A percentile compares a stretch with the other conserved stretches of the same genome.
These are phyloP conservation scores for Volvox africanus DNA, from an alignment of 139 green algal species.

Conservation along the genomic window DNA sequence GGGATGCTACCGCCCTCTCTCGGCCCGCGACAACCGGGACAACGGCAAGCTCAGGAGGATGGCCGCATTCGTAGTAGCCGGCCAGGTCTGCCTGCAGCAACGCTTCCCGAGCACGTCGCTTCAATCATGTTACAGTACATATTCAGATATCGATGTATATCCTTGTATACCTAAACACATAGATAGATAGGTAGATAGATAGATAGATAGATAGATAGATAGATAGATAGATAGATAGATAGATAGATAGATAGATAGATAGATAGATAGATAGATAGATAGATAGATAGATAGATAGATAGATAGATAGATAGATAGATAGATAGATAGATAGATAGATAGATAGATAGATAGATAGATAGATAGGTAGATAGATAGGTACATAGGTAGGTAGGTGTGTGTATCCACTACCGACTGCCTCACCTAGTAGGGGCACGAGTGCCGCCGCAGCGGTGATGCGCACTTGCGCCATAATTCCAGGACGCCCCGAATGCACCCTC, in stretches of 20 bases:
- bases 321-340: no score
- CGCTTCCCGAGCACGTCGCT: neutral
- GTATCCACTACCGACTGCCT: neutral
- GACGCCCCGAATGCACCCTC: neutral
- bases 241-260: no score
- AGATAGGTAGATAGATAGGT: no score
- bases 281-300: no score
- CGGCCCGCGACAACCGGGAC: neutral
- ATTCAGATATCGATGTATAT: neutral
- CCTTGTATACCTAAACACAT: neutral
- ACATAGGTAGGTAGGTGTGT: no score
- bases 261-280: no score
- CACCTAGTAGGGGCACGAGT: conserved; percentile 33
- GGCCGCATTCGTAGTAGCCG: neutral
- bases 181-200: no score
- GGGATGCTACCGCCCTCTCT: neutral
- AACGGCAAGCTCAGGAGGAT: neutral
- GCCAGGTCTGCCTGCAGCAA: neutral
- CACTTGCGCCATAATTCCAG: conserved; percentile 9
- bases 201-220: no score
- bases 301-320: no score
- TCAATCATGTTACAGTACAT: neutral
- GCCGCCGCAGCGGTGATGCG: conserved; percentile 23
- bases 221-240: no score
- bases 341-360: no score